phyloP scores from a whole-genome alignment of 2,329 filamentous ascomycete species.

The Bipolaris cookei region DNA sequence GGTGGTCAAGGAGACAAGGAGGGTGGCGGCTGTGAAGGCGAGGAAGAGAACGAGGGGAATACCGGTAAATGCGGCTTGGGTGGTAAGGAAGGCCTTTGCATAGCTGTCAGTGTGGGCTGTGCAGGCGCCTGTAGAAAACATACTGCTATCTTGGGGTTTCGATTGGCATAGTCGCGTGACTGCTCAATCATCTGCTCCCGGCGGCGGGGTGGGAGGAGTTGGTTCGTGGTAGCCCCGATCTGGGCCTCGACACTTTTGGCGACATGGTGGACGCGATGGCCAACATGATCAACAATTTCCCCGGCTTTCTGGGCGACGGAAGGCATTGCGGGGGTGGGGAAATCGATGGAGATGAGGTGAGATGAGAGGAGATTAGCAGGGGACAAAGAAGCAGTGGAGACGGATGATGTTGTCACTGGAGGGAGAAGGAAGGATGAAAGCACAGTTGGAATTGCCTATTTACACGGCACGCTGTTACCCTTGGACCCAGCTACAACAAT shows the following conservation, averaged over 20 bases:
- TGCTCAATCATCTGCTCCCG: slow-evolving; percentile 64
- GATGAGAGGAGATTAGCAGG: background rate
- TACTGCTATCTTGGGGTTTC: slow-evolving; percentile 74
- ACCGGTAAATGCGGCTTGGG: slow-evolving; percentile 69
- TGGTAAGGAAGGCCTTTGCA: slow-evolving; percentile 68
- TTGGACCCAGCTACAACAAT: background rate
- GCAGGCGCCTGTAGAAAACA: slow-evolving; percentile 29
- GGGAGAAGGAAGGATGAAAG: background rate
- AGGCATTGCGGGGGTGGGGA: slow-evolving; percentile 20
- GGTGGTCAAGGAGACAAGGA: slow-evolving; percentile 66
- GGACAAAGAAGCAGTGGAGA: slow-evolving; percentile 3
- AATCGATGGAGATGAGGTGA: background rate
- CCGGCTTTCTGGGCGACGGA: slow-evolving; percentile 35
- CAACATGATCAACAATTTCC: slow-evolving; percentile 32
- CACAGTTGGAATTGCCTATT: too few relatives aligned
- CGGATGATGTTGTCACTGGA: background rate
- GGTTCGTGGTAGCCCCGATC: slow-evolving; percentile 53
- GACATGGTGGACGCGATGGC: slow-evolving; percentile 23
- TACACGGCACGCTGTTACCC: slow-evolving; percentile 1
- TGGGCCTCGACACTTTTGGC: slow-evolving; percentile 26
- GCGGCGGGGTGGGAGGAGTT: slow-evolving; percentile 65
- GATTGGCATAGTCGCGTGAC: slow-evolving; percentile 62
- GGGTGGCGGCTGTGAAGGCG: slow-evolving; percentile 67
- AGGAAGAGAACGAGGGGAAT: slow-evolving; percentile 73
- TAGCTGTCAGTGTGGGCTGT: background rate